Evolutionary conservation across 2,329 filamentous ascomycete species (phyloP), one percentile per base, ranked within the genome.

Genomic region (Westerdykella aurantiaca): DNA sequence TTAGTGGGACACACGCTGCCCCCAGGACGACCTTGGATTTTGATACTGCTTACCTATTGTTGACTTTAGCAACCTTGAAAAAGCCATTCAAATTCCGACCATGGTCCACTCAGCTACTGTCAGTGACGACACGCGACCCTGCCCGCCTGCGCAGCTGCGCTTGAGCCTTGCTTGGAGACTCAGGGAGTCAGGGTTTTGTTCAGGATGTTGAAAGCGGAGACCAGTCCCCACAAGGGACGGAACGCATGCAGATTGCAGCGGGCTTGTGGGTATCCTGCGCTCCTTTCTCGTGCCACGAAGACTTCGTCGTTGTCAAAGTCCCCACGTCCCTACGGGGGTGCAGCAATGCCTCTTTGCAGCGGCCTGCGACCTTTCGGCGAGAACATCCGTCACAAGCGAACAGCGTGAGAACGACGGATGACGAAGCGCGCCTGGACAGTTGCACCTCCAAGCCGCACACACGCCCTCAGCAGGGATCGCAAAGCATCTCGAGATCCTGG

Each of bases 401-500:
- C 22, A 29, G 25, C 13, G 43, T 33, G 43, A 46, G 47, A 41
- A 46, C 34, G 33, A 39, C 34, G 4, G 42, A 52, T 51, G 45
- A 50, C 50, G 47, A 48, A 48, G 48, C 46, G 46, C 47, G 44
- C 13, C 31, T 50, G 43, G 34, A 50, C 49, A 44, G 49, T 46
- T 48, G 51, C 59, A 56, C 49, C 47, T 61, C 50, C 52, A 59
- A 59, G 60, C 57, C 58, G 60, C 56, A 21, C 18, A 21, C 18
- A 21, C 18, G 11, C 25, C 25, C 25, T 29, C 25, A 12, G 25
- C 25, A 51, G 45, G 33, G 33, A 40, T 43, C 49, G 47, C 60
- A 60, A 55, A 54, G 45, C 44, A 53, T 49, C 49, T 46, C 45
- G 37, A 57, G 57, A 65, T 63, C 58, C 53, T 55, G 53, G 58